These are phyloP conservation scores for Talaromyces pinophilus DNA, from an alignment of 2,329 filamentous ascomycete species.

Conservation along the genomic window DNA sequence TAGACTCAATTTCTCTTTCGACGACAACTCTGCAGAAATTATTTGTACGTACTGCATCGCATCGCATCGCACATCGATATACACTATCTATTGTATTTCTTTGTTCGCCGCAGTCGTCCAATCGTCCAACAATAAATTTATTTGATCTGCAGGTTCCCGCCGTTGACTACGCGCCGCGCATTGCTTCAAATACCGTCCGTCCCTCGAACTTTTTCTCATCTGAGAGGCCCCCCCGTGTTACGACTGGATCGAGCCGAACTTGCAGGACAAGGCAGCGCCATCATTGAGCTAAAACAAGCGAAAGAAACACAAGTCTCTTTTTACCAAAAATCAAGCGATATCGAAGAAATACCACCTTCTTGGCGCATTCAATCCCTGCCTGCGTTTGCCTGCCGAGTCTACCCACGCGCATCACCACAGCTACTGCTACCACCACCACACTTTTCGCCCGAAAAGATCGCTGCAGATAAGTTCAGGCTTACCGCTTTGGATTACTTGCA, in stretches of 20 bases:
- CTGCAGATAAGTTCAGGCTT: slow-evolving; percentile 24
- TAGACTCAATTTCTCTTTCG: slow-evolving; percentile 2
- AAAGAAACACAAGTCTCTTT: not conserved
- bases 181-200: slow-evolving; percentile 8
- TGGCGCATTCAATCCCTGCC: slow-evolving; percentile 16
- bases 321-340: not conserved
- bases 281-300: slow-evolving; percentile 12
- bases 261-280: slow-evolving; percentile 20
- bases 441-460: slow-evolving; percentile 20
- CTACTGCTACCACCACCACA: not conserved
- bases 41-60: slow-evolving; percentile 12
- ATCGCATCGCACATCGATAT: slow-evolving; percentile 3
- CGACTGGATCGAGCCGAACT: slow-evolving; percentile 20
- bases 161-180: slow-evolving; percentile 16
- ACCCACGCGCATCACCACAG: slow-evolving; percentile 15
- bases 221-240: slow-evolving; percentile 11
- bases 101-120: slow-evolving; percentile 14
- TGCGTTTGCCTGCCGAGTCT: slow-evolving; percentile 10
- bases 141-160: slow-evolving; percentile 21
- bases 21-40: slow-evolving; percentile 5
- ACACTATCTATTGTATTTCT: not conserved
- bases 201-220: not conserved
- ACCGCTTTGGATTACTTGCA: slow-evolving; percentile 26
- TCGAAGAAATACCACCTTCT: slow-evolving; percentile 12
- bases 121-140: slow-evolving; percentile 18